Base-by-base conservation (phyloP, 2,329 filamentous ascomycete genomes). In the Knoxdaviesia proteae region DNA sequence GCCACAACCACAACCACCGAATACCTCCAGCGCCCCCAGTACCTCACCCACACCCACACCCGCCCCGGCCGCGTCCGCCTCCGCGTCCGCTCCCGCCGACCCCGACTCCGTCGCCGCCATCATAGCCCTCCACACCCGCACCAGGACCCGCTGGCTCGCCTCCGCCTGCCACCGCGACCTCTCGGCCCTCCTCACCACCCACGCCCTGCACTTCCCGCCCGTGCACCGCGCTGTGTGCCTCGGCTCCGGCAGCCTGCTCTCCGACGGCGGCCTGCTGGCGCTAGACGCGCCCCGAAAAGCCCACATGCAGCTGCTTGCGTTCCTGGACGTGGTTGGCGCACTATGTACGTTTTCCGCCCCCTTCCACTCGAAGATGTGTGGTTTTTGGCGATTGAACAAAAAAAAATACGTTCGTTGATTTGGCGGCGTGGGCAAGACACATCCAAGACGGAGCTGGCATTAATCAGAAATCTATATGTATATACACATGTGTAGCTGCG, bases 171-270 rank as follows among this genome's bases (percentile, higher is more conserved):
- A 11, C 4, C 8, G 36, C 35, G 8, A 32, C 20, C 20, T 20
- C 20, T 20, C 20, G 20, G 20, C 20, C 20, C 20, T 20, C 20
- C 20, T 20, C 20, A 3, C 20, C 20, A 3, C 20, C 20, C 20
- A 20, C 20, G 20, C 20, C 20, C 20, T 2, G 20, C 20, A 20
- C 20, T 20, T 20, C 20, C 20, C 31, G 35, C 20, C 7, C n/a
- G 34, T 47, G 4, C 36, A 4, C 4, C 42, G 34, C 10, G 71
- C 69, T 1, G 49, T 75, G 5, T 74, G 70, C 46, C 59, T 76
- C 5, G 71, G 71, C 0, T 54, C 69, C 2, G 71, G 71, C 2
- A 61, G 67, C 0, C 73, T 73, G 46, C 67, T 73, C 41, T 67
- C 56, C 3, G 62, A 68, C 38, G 63, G 60, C 1, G 60, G 58